These are phyloP conservation scores for Phytopythium litorale DNA, from an alignment of 352 stramenopile genomes.

Conservation along the genomic window DNA sequence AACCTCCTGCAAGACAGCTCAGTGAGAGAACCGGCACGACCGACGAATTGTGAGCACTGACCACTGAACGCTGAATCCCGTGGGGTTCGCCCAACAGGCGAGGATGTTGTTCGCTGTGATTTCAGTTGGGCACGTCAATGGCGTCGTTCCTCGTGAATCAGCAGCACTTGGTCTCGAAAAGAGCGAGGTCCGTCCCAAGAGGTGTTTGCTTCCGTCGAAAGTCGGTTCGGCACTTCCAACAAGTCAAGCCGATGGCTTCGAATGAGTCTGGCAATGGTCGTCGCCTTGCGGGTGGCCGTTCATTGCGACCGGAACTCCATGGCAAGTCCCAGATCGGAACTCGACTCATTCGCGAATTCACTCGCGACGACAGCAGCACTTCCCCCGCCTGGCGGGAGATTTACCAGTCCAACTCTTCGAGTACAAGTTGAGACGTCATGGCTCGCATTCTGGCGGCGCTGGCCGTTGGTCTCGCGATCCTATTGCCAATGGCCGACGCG, in stretches of 20 bases:
- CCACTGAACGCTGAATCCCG: no score
- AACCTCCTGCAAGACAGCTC: no score
- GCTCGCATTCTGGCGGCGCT: not conserved
- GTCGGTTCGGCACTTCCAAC: no score
- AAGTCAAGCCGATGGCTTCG: no score
- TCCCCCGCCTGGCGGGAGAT: not conserved
- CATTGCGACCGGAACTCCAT: not conserved
- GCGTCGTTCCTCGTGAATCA: not conserved
- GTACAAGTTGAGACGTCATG: not conserved
- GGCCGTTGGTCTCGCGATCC: not conserved
- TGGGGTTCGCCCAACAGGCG: no score
- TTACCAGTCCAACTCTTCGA: not conserved
- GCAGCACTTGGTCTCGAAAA: not conserved
- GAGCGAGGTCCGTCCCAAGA: not conserved
- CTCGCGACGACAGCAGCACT: not conserved
- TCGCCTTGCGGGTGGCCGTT: not conserved
- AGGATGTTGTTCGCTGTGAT: no score
- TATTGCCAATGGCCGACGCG: slow-evolving; percentile 11
- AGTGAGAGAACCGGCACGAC: no score
- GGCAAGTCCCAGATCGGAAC: not conserved
- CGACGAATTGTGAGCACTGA: no score
- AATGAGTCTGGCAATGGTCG: not conserved
- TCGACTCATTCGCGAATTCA: not conserved
- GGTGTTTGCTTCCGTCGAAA: not conserved
- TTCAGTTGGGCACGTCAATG: no score